Conservation (phyloP, 176 grass and related monocot species). For the Eragrostis curvula region DNA sequence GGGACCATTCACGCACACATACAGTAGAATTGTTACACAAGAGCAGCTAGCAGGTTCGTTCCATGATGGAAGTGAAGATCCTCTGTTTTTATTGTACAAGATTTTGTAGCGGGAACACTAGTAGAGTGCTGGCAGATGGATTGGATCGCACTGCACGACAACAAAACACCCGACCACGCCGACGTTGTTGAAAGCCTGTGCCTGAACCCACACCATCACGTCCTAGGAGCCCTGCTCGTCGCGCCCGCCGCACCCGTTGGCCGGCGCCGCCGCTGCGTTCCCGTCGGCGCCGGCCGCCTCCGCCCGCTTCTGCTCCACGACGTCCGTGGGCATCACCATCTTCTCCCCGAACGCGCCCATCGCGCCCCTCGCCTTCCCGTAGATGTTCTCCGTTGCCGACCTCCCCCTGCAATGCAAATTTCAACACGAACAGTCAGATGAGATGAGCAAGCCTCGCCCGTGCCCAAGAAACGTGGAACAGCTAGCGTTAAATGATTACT, state of each 20-base stretch:
- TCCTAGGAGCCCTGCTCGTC: not conserved
- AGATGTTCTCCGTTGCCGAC: slow-evolving; percentile 50
- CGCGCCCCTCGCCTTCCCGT: slow-evolving; percentile 24
- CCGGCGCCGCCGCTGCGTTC: not conserved
- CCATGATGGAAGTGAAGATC: no score
- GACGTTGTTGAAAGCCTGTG: slow-evolving; percentile 21
- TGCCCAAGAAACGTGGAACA: not conserved
- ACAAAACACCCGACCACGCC: no score
- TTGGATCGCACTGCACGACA: no score
- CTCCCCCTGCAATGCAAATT: slow-evolving; percentile 1
- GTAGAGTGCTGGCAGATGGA: no score
- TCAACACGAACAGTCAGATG: not conserved
- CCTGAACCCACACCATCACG: slow-evolving; percentile 36
- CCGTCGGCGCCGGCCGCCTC: not conserved
- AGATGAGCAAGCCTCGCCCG: not conserved
- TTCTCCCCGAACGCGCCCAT: slow-evolving; percentile 42
- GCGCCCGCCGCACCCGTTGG: not conserved
- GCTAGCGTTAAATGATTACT: slow-evolving; percentile 12
- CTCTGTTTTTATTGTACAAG: no score
- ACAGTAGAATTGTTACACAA: no score
- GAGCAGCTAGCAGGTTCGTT: no score
- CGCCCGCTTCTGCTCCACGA: slow-evolving; percentile 33
- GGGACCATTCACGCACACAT: no score
- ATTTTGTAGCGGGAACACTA: no score
- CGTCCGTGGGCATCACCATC: slow-evolving; percentile 53